Conservation (phyloP, 2,329 filamentous ascomycete species). For the Fusarium sp. region DNA sequence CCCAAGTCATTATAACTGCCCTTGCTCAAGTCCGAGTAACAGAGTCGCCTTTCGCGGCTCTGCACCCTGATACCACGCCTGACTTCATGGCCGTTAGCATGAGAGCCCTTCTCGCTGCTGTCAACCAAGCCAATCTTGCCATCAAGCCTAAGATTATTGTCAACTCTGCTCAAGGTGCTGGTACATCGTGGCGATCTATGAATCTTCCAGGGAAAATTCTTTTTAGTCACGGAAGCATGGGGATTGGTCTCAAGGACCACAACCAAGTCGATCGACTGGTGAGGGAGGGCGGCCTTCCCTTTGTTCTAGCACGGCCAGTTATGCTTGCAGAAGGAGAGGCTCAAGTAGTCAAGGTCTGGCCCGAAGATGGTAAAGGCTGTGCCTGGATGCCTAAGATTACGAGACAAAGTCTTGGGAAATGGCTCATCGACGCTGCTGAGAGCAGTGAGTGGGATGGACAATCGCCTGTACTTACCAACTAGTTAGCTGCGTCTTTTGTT, state of each 20-base stretch:
- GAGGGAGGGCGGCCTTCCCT: not conserved
- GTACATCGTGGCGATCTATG: constrained; percentile 23
- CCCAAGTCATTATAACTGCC: constrained; percentile 9
- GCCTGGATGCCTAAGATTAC: constrained; percentile 38
- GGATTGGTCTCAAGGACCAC: constrained; percentile 20
- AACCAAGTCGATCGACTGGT: constrained; percentile 26
- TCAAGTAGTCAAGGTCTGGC: constrained; percentile 22
- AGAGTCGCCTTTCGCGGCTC: constrained; percentile 20
- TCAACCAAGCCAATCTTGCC: not conserved
- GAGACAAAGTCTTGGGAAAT: constrained; percentile 20
- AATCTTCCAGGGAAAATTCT: constrained; percentile 22
- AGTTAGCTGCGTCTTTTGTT: not conserved
- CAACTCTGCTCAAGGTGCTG: constrained; percentile 23
- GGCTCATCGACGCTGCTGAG: constrained; percentile 28
- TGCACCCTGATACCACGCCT: constrained; percentile 18
- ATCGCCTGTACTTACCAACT: constrained; percentile 27
- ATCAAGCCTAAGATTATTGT: constrained; percentile 12
- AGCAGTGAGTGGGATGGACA: constrained; percentile 18
- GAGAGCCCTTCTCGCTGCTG: not conserved
- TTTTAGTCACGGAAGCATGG: constrained; percentile 34
- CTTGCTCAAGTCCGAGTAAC: constrained; percentile 22
- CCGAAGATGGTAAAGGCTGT: constrained; percentile 34
- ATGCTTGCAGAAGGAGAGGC: constrained; percentile 26
- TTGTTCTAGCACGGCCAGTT: constrained; percentile 23
- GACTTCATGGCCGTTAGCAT: constrained; percentile 31